Conservation (phyloP, 768 basidiomycete genomes). For the Botryobasidium botryosum region DNA sequence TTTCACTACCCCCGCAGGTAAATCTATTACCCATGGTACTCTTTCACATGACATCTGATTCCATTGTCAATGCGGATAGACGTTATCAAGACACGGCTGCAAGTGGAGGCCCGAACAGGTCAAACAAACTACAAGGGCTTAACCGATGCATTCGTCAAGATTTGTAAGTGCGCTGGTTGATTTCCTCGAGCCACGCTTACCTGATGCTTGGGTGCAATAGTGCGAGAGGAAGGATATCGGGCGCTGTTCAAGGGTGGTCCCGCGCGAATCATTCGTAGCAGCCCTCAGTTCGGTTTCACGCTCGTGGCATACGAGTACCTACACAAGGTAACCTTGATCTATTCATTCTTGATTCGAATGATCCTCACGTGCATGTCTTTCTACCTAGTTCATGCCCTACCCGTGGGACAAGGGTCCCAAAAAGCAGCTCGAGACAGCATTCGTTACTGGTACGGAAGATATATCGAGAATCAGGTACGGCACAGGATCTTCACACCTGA, state of each 20-base stretch:
- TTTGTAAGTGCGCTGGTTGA: constrained; percentile 40
- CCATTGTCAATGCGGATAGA: constrained; percentile 31
- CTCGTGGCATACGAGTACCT: constrained; percentile 64
- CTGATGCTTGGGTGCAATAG: constrained; percentile 23
- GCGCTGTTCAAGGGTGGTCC: constrained; percentile 88
- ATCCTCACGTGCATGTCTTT: background rate
- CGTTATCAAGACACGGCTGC: constrained; percentile 93
- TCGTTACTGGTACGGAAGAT: constrained; percentile 39
- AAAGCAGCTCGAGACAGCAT: constrained; percentile 48
- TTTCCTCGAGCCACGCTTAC: constrained; percentile 7
- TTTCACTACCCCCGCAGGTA: constrained; percentile 79
- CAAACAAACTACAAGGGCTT: constrained; percentile 86
- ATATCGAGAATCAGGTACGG: too few species aligned
- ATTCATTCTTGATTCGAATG: background rate
- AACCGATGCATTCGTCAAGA: constrained; percentile 75
- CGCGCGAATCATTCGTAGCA: constrained; percentile 74
- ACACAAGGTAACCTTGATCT: constrained; percentile 32
- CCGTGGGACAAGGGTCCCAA: constrained; percentile 67
- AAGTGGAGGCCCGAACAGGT: constrained; percentile 82
- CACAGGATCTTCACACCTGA: too few species aligned
- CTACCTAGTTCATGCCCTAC: constrained; percentile 34
- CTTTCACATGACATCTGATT: constrained; percentile 2
- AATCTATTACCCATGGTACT: too few species aligned
- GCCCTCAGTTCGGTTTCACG: constrained; percentile 90
- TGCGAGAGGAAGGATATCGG: constrained; percentile 73